phyloP scores from a whole-genome alignment of 768 basidiomycete genomes.

The Calvatia gigantea region DNA sequence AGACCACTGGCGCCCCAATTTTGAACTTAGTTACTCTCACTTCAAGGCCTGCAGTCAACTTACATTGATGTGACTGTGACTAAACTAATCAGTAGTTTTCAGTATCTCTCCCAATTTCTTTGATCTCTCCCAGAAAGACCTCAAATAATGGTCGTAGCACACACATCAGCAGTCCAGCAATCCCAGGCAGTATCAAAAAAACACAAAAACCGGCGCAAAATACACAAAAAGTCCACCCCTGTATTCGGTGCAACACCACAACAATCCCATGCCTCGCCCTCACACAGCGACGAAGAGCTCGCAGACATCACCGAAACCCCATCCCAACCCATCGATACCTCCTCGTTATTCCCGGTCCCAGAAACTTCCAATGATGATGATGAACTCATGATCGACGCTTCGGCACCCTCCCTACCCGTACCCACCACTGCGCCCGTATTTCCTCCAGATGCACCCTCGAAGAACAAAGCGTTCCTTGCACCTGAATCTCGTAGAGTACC shows the following conservation, averaged over 20 bases:
- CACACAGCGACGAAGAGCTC: conserved; percentile 24
- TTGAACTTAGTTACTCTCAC: too few species aligned
- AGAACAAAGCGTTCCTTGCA: conserved; percentile 52
- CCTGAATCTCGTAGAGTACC: conserved; percentile 86
- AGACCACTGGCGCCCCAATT: too few species aligned
- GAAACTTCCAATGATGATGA: conserved; percentile 21
- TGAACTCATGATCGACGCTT: conserved; percentile 34
- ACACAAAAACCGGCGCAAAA: conserved; percentile 37
- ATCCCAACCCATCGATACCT: conserved; percentile 14
- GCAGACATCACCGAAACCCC: conserved; percentile 18
- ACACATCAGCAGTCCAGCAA: conserved; percentile 17
- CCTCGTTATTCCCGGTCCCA: conserved; percentile 11
- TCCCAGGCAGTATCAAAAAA: conserved; percentile 17
- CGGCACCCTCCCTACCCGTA: conserved; percentile 30
- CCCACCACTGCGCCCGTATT: conserved; percentile 61
- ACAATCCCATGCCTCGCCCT: conserved; percentile 11
- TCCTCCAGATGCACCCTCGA: conserved; percentile 58
- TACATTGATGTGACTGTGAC: conserved; percentile 11
- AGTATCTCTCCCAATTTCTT: neutral
- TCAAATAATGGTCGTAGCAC: conserved; percentile 39
- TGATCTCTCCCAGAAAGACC: neutral
- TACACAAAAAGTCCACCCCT: conserved; percentile 28
- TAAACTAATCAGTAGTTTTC: conserved; percentile 6
- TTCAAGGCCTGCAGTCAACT: too few species aligned
- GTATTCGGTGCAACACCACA: conserved; percentile 17